A percentile compares a stretch with the other conserved stretches of the same genome.
These are phyloP conservation scores for Rhizophora apiculata DNA, from an alignment of 345 rosid genomes.

Conservation along the genomic window DNA sequence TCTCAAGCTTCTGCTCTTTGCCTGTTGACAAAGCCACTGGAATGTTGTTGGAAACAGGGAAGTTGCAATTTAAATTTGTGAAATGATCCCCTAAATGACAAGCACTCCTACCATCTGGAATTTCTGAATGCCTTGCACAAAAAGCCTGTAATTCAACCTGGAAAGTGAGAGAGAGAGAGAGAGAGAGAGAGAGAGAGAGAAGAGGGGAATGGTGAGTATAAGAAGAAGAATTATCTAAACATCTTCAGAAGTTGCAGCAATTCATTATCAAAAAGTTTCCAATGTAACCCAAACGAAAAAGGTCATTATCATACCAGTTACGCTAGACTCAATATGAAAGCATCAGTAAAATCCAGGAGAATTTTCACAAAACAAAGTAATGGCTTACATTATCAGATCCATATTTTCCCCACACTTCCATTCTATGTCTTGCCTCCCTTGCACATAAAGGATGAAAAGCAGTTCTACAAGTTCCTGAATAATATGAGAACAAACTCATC, in stretches of 20 bases:
- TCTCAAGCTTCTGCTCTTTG: constrained; percentile 38
- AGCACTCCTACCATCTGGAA: constrained; percentile 29
- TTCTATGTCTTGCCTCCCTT: constrained; percentile 80
- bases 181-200: background rate
- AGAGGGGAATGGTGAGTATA: background rate
- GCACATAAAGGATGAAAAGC: constrained; percentile 98
- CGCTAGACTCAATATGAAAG: too few relatives aligned
- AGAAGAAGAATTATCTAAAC: background rate
- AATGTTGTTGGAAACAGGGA: constrained; percentile 23
- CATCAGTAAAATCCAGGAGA: background rate
- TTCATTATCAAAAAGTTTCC: too few relatives aligned
- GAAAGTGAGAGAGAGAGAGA: constrained; percentile 1
- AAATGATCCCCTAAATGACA: constrained; percentile 33
- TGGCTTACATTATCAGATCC: constrained; percentile 75
- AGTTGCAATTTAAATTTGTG: constrained; percentile 24
- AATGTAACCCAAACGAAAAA: too few relatives aligned
- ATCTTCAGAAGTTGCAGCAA: too few relatives aligned
- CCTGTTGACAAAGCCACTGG: constrained; percentile 14
- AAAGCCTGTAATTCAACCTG: constrained; percentile 94
- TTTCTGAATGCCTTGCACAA: constrained; percentile 83
- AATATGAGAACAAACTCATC: constrained; percentile 9
- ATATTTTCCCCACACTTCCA: constrained; percentile 92
- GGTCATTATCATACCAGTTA: too few relatives aligned
- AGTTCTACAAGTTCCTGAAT: constrained; percentile 78
- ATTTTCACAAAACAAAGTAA: constrained; percentile 9